phyloP scores from a whole-genome alignment of 495 filamentous ascomycete species.

The Stereocaulon alpinum region DNA sequence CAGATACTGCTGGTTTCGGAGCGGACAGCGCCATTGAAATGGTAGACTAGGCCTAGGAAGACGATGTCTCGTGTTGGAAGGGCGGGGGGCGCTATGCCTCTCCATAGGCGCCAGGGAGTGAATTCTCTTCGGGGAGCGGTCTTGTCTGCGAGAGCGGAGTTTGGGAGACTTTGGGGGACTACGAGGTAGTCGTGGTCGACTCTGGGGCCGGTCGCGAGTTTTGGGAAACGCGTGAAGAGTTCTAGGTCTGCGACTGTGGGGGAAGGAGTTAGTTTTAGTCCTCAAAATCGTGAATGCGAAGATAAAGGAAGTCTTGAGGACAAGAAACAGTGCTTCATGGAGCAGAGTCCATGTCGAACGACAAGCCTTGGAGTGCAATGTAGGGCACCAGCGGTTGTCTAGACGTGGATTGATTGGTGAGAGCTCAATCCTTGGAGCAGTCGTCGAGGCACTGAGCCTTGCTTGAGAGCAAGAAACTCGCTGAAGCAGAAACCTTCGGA shows the following conservation, averaged over 20 bases:
- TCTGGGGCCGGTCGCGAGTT: background rate
- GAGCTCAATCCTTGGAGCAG: too few species aligned
- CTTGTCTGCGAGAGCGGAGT: background rate
- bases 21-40: background rate
- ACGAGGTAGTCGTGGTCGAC: background rate
- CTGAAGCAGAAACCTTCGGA: too few species aligned
- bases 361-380: too few species aligned
- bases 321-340: too few species aligned
- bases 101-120: slow-evolving; percentile 16
- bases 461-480: too few species aligned
- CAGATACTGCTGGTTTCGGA: slow-evolving; percentile 13
- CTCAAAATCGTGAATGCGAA: too few species aligned
- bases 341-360: too few species aligned
- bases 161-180: background rate
- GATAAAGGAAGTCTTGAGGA: too few species aligned
- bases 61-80: slow-evolving; percentile 9
- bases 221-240: slow-evolving; percentile 56
- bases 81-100: slow-evolving; percentile 16
- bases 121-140: background rate
- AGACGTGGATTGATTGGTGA: too few species aligned
- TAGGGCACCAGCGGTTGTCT: too few species aligned
- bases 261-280: too few species aligned
- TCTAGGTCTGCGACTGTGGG: slow-evolving; percentile 45
- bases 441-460: too few species aligned
- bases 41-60: slow-evolving; percentile 13